Base-by-base conservation (phyloP, 345 rosid genomes). In the Eucalyptus cloeziana region DNA sequence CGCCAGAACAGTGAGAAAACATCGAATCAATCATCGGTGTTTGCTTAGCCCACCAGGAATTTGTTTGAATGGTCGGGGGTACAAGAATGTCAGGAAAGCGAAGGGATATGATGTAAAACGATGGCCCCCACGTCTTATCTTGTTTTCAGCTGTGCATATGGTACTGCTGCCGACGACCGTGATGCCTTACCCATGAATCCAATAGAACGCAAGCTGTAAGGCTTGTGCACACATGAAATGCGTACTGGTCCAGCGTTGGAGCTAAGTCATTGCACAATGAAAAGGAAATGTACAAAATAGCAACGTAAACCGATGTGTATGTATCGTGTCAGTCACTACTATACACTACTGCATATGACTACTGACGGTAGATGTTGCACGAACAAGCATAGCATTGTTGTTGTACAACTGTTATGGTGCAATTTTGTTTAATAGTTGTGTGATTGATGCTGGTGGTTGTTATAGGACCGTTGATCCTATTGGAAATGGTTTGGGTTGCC, bases 281-380 rank as follows among this genome's bases (percentile, higher is more conserved):
- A 64, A n/a, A n/a, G 19, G 17, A 64, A 14, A 6, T 5, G 14
- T 31, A 64, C 76, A 64, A 40, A 76, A 22, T 76, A 76, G 47
- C 30, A 11, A 40, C 6, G 47, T 40, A 21, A 76, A 21, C 9
- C 4, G 3, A 76, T 40, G 30, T 21, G 30, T 21, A 5, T 17
- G 11, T 33, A 37, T 10, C 3, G 2, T 69, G 5, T 69, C 13
- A 4, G 0, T 19, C 5, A 33, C 25, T 10, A 19, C 81, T 19
- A 10, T 17, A 33, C 13, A 19, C 44, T 9, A 17, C 7, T 2
- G 2, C 4, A 4, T 71, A 17, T 69, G 19, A 8, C 43, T 8
- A 71, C 0, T 40, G 0, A 37, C 1, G 3, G 27, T 37, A 19
- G 0, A 76, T 24, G 7, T 76, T 1, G 0, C 25, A 2, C 4